Evolutionary conservation across 2,329 filamentous ascomycete species (phyloP), one percentile per base, ranked within the genome.

Genomic region (Fusarium acutatum): DNA sequence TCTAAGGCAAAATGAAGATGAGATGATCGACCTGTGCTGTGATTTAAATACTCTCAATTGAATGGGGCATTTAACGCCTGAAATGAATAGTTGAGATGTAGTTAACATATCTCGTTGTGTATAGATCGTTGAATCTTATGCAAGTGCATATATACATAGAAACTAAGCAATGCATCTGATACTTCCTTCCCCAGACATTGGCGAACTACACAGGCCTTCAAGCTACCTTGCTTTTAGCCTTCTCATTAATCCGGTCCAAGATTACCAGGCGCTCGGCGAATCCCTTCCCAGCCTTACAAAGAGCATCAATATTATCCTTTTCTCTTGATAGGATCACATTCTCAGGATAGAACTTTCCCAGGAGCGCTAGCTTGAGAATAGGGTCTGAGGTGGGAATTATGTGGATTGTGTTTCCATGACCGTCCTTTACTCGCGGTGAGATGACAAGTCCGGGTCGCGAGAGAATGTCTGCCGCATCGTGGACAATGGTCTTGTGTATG

Each of bases 121-220:
- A 20, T 17, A 50, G 47, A 24, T 34, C 6, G 30, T 18, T 50
- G 30, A 50, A 50, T 24, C 17, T 13, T 24, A 50, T 24, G 47
- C 30, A 24, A 34, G n/a, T 34, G 17, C 47, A 34, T 24, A 24
- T 34, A 7, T 20, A 20, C 17, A 43, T 20, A 50, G 8, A 34
- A 50, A 24, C 11, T 14, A 5, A n/a, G 22, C 17, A 24, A 50
- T 34, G 30, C 17, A 24, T 50, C 5, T 24, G 12, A 18, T 24
- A 7, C n/a, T 34, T 14, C 12, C 15, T n/a, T 34, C n/a, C n/a
- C 4, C 12, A 4, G 4, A 18, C 3, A 1, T 5, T 9, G 9
- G 9, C 12, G 18, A 20, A 34, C 3, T 34, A 6, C 9, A 13
- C 22, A 1, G 6, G 17, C 17, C 8, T 20, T 50, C 4, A 7